These are phyloP conservation scores for Ilex paraguariensis DNA, from an alignment of 305 asterid genomes.

Conservation along the genomic window DNA sequence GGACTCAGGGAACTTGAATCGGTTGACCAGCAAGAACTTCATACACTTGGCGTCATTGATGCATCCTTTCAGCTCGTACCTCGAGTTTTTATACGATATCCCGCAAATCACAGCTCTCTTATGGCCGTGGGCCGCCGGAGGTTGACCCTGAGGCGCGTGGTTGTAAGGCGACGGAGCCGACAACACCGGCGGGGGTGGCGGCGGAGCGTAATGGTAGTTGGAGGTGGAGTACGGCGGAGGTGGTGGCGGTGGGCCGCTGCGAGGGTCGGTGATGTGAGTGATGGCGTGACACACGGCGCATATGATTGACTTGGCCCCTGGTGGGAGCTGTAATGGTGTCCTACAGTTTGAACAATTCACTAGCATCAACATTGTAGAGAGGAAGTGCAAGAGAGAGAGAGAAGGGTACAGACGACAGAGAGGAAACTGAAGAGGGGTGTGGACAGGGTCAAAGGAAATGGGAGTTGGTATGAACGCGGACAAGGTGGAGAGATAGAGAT, in stretches of 20 bases:
- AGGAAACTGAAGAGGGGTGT: not conserved
- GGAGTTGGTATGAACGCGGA: too few species aligned
- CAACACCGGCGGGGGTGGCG: slow-evolving; percentile 15
- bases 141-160: slow-evolving; percentile 38
- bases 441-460: not conserved
- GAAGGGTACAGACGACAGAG: not conserved
- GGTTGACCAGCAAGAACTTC: slow-evolving; percentile 57
- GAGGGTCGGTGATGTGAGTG: slow-evolving; percentile 47
- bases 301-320: slow-evolving; percentile 63
- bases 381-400: not conserved
- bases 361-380: slow-evolving; percentile 46
- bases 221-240: slow-evolving; percentile 23
- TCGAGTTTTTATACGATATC: slow-evolving; percentile 52
- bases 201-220: slow-evolving; percentile 32
- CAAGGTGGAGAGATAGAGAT: not conserved
- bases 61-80: slow-evolving; percentile 69
- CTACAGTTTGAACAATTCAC: slow-evolving; percentile 73
- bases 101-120: slow-evolving; percentile 84
- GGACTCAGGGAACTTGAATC: slow-evolving; percentile 66
- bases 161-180: slow-evolving; percentile 23
- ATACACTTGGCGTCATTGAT: slow-evolving; percentile 86
- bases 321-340: slow-evolving; percentile 75
- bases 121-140: slow-evolving; percentile 39
- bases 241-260: slow-evolving; percentile 16
- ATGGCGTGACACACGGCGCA: slow-evolving; percentile 66